Evolutionary conservation across 2,329 filamentous ascomycete genomes (phyloP), one percentile per base, ranked within the genome.

Genomic region (Talaromyces atroroseus): DNA sequence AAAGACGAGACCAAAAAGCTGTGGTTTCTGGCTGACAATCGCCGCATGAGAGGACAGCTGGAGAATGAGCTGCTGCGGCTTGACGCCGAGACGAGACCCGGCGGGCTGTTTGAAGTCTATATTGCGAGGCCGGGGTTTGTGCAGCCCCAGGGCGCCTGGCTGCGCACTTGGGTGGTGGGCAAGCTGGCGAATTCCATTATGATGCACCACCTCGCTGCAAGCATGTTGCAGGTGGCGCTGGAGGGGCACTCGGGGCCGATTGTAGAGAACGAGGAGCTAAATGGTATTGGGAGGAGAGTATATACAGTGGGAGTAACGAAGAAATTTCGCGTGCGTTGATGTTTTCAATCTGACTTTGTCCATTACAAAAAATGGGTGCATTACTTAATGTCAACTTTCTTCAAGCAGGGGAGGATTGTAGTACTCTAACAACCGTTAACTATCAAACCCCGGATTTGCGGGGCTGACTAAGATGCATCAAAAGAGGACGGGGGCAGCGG

Each of bases 1-100:
- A 68, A 71, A 55, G 69, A 77, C 58, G 67, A 71, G 60, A 67
- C 66, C 21, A 68, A 68, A 50, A 65, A 64, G 14, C 58, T 77
- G 36, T 77, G 73, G 74, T 63, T 73, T 36, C 24, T 68, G 49
- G 52, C 61, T 3, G 63, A 66, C 29, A 54, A 54, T 36, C 61
- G 71, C 42, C 63, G 59, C 26, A 62, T 68, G 48, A 38, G 48
- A 24, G 48, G 48, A 38, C 11, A 50, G 20, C 48, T 50, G 6
- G 48, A 50, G 48, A 50, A 50, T 24, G 48, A 24, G 21, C 48
- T 50, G 4, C n/a, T 50, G n/a, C 7, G 16, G 10, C 34, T 50
- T 23, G 34, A 29, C n/a, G 4, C 29, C 16, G 32, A 50, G 29
- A 50, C 21, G n/a, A 50, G 26, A 10, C 18, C 11, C 1, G 21